These are phyloP conservation scores for Paramecium bursaria DNA, from an alignment of 73 alveolate genomes.

Conservation along the genomic window DNA sequence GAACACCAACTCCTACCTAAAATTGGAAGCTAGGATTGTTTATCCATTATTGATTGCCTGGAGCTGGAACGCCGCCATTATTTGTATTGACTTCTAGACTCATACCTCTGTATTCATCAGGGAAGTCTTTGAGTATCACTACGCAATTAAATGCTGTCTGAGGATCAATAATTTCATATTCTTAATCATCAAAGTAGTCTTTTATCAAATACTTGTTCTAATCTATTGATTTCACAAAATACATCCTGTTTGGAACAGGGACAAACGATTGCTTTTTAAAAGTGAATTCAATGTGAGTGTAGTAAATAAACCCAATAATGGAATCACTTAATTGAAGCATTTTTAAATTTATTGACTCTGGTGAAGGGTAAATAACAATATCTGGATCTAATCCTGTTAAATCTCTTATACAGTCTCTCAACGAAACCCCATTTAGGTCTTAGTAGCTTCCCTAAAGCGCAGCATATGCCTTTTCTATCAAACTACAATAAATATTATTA, in stretches of 20 bases:
- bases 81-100: conserved; percentile 1
- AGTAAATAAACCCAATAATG: conserved; percentile 39
- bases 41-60: conserved; percentile 24
- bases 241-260: conserved; percentile 15
- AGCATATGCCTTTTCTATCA: conserved; percentile 41
- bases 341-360: conserved; percentile 37
- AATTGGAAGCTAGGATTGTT: conserved; percentile 31
- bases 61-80: conserved; percentile 48
- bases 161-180: background rate
- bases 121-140: conserved; percentile 27
- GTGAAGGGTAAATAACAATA: conserved; percentile 7
- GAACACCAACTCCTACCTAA: background rate
- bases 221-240: conserved; percentile 12
- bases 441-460: conserved; percentile 8
- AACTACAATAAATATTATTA: conserved; percentile 26
- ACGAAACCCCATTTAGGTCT: background rate
- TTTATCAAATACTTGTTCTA: background rate
- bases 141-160: conserved; percentile 1
- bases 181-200: conserved; percentile 1
- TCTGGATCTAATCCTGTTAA: conserved; percentile 38
- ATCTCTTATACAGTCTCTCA: conserved; percentile 32
- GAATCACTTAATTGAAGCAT: background rate
- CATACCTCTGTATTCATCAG: conserved; percentile 36
- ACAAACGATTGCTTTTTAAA: conserved; percentile 14
- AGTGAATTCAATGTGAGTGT: background rate